These are phyloP conservation scores for Lichtheimia corymbifera DNA, from an alignment of 371 early-diverging fungal species.

Conservation along the genomic window DNA sequence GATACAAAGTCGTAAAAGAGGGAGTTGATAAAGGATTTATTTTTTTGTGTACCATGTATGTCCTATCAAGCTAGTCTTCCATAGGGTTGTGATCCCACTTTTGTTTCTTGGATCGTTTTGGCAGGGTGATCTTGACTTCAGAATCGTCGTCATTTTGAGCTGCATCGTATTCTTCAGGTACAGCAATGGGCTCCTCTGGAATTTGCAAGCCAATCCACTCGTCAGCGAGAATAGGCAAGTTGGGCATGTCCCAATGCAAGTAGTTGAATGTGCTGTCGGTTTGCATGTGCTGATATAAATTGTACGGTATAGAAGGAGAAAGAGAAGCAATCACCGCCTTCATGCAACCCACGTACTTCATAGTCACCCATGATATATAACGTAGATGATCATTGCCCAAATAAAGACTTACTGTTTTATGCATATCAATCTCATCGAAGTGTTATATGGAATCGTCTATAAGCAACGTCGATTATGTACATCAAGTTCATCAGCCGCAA, in stretches of 20 bases:
- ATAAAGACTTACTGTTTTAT: too few species aligned
- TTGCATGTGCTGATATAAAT: neutral
- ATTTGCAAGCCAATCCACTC: conserved; percentile 21
- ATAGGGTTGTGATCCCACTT: conserved; percentile 25
- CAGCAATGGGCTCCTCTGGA: conserved; percentile 18
- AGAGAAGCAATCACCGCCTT: neutral
- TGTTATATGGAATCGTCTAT: too few species aligned
- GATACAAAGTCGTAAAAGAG: too few species aligned
- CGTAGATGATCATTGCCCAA: too few species aligned
- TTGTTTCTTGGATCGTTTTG: conserved; percentile 16
- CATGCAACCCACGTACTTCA: too few species aligned
- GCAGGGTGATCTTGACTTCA: conserved; percentile 6
- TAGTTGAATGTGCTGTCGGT: conserved; percentile 22
- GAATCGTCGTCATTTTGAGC: conserved; percentile 11
- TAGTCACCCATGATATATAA: too few species aligned
- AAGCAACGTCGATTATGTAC: too few species aligned
- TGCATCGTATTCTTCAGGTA: conserved; percentile 16
- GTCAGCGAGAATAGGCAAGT: conserved; percentile 20
- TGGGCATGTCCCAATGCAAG: conserved; percentile 23
- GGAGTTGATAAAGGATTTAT: neutral
- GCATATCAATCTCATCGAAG: too few species aligned
- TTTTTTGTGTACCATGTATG: neutral
- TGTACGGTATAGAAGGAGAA: neutral
- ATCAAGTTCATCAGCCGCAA: too few species aligned
- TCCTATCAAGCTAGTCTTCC: conserved; percentile 7